These are phyloP conservation scores for Apodospora peruviana DNA, from an alignment of 495 filamentous ascomycete genomes.

Conservation along the genomic window DNA sequence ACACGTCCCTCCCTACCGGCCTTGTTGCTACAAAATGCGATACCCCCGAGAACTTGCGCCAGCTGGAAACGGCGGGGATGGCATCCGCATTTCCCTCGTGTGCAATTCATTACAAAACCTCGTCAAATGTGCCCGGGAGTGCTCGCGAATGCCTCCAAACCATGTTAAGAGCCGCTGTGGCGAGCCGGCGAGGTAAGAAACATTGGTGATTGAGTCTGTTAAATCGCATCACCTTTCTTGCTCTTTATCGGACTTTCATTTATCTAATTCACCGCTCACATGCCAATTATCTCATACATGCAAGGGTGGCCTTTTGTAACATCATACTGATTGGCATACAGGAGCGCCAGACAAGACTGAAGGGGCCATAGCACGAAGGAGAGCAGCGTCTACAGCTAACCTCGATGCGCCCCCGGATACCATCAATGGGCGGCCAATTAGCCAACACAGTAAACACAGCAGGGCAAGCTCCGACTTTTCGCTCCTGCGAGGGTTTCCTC, in stretches of 20 bases:
- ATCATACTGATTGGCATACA: conserved; percentile 14
- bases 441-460: conserved; percentile 52
- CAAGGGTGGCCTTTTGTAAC: neutral
- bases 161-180: conserved; percentile 65
- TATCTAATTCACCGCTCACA: neutral
- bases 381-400: conserved; percentile 48
- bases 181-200: conserved; percentile 58
- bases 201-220: neutral
- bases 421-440: conserved; percentile 39
- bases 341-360: conserved; percentile 20
- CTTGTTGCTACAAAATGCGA: conserved; percentile 86
- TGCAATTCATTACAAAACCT: conserved; percentile 68
- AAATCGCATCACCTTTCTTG: neutral
- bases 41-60: conserved; percentile 50
- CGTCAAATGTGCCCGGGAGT: conserved; percentile 61
- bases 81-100: conserved; percentile 55
- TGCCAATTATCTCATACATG: neutral
- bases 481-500: conserved; percentile 37
- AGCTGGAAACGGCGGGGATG: conserved; percentile 55
- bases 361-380: conserved; percentile 22
- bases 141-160: conserved; percentile 74
- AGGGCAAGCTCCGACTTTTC: conserved; percentile 62
- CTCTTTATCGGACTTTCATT: neutral
- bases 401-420: conserved; percentile 44
- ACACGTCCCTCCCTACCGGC: conserved; percentile 62